Percentiles rank a stretch among this genome's conserved stretches.
Conservation (phyloP, 208 protist species). For the Crithidia sp. region DNA sequence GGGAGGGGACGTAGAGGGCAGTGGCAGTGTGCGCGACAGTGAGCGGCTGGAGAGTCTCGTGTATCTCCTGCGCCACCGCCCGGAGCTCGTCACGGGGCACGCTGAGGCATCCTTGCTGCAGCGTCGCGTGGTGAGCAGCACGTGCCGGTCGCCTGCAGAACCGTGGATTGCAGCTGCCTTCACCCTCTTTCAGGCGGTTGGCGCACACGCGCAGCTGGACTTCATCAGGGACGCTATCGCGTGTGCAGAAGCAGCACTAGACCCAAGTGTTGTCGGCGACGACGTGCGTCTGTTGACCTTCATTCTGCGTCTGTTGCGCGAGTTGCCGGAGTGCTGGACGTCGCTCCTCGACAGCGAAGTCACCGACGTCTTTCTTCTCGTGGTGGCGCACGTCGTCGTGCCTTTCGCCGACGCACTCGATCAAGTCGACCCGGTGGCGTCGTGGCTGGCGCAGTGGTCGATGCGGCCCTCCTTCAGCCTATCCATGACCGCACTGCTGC, state of each 20-base stretch:
- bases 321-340: constrained; percentile 45
- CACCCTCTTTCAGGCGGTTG: constrained; percentile 22
- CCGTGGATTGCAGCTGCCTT: constrained; percentile 20
- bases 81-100: constrained; percentile 28
- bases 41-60: constrained; percentile 12
- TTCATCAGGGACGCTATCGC: background rate
- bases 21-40: background rate
- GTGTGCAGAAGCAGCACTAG: too few relatives aligned
- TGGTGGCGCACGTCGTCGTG: constrained; percentile 43
- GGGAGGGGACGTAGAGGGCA: background rate
- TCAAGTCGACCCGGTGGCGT: constrained; percentile 41
- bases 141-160: background rate
- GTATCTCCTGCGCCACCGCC: constrained; percentile 22
- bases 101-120: constrained; percentile 13
- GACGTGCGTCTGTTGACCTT: constrained; percentile 17
- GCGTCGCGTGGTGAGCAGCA: constrained; percentile 9
- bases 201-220: constrained; percentile 25
- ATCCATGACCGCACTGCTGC: constrained; percentile 16
- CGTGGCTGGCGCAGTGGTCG: constrained; percentile 49
- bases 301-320: constrained; percentile 23
- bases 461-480: constrained; percentile 37
- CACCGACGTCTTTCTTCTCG: constrained; percentile 33
- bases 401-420: constrained; percentile 30
- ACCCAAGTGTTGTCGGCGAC: background rate
- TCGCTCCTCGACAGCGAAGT: constrained; percentile 45